Conservation (phyloP, 129 eudicot genomes). For the Glebionis coronaria region DNA sequence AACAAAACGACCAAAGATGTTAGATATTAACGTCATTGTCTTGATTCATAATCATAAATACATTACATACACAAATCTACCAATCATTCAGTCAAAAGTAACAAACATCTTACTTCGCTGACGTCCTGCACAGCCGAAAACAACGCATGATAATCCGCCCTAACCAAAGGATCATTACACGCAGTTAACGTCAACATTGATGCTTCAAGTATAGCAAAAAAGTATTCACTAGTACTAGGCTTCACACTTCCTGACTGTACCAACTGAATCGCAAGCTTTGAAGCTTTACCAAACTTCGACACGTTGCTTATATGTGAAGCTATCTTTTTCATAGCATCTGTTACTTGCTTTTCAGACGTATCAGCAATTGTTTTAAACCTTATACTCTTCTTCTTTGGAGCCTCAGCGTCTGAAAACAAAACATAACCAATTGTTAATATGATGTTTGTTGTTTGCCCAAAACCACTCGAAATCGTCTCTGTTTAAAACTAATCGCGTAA, state of each 20-base stretch:
- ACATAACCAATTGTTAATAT: conserved; percentile 21
- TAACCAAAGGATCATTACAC: conserved; percentile 64
- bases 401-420: conserved; percentile 39
- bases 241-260: conserved; percentile 80
- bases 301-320: conserved; percentile 74
- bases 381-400: conserved; percentile 56
- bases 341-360: conserved; percentile 75
- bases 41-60: conserved; percentile 3
- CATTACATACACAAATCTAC: not conserved
- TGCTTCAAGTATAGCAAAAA: conserved; percentile 79
- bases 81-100: not conserved
- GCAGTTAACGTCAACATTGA: conserved; percentile 63
- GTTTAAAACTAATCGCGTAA: too few species aligned
- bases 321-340: conserved; percentile 92
- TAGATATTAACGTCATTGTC: not conserved
- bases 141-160: conserved; percentile 80
- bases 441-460: not conserved
- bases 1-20: conserved; percentile 10
- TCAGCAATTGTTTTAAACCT: conserved; percentile 88
- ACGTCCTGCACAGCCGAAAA: conserved; percentile 78
- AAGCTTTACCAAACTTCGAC: conserved; percentile 77
- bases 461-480: too few species aligned
- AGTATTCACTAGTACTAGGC: conserved; percentile 55
- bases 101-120: conserved; percentile 44
- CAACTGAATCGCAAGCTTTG: conserved; percentile 92